Evolutionary conservation across 208 protist genomes (phyloP).

Genomic region (Angomonas ambiguus): DNA sequence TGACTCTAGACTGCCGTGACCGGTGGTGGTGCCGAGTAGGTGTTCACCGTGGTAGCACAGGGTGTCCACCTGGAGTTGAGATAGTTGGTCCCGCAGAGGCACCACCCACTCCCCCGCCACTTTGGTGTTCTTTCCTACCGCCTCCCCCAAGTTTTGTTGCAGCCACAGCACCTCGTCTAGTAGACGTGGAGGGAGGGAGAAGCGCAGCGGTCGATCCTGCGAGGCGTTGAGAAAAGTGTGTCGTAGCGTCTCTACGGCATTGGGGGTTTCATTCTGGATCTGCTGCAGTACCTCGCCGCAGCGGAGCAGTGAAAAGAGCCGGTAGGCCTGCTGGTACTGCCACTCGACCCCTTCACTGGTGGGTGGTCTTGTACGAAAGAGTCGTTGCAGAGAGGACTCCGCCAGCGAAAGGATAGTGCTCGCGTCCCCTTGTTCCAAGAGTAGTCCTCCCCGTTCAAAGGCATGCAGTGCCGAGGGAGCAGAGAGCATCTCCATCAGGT

Average conservation of each 20-base stretch:
- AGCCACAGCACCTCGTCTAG: not conserved
- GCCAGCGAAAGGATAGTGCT: not conserved
- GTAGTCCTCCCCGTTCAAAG: slow-evolving; percentile 1
- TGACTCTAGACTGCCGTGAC: not conserved
- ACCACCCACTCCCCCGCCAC: slow-evolving; percentile 3
- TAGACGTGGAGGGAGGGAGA: not conserved
- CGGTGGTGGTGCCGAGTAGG: not conserved
- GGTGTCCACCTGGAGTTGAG: not conserved
- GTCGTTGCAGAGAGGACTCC: not conserved
- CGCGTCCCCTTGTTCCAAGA: not conserved
- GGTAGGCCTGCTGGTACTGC: slow-evolving; percentile 9
- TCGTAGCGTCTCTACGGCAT: not conserved
- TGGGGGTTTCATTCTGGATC: not conserved
- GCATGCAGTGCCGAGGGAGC: not conserved
- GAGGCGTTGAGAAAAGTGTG: not conserved
- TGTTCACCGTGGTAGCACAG: not conserved
- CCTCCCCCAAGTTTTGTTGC: not conserved
- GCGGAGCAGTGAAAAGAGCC: slow-evolving; percentile 5
- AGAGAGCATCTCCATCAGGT: not conserved
- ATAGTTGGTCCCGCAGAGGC: not conserved
- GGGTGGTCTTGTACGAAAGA: not conserved
- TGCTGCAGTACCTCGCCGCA: slow-evolving; percentile 9
- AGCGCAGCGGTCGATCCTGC: too few species aligned
- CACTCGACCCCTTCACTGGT: not conserved
- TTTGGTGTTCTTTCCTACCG: not conserved